Evolutionary conservation across 73 alveolate species (phyloP).

Genomic region (Uronychia setigera): DNA sequence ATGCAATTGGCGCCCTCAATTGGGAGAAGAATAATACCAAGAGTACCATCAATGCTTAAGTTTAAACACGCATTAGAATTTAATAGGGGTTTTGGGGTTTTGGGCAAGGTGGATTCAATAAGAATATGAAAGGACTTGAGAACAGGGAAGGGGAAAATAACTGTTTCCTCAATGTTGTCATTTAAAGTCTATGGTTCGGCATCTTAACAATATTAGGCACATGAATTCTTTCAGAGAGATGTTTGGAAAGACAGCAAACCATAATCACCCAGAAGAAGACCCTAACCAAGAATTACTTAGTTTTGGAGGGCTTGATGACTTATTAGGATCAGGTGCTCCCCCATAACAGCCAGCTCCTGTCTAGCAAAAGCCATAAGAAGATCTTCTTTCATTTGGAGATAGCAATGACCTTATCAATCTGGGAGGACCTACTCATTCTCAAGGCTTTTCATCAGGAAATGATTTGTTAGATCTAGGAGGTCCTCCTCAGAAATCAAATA

Average conservation of each 20-base stretch:
- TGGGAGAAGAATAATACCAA: neutral
- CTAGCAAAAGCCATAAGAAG: neutral
- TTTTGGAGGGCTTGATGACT: neutral
- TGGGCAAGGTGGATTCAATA: conserved; percentile 6
- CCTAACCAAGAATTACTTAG: neutral
- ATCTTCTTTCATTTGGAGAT: neutral
- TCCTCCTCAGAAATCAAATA: too few relatives aligned
- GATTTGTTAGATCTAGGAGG: too few relatives aligned
- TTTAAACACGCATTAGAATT: neutral
- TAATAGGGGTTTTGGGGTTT: neutral
- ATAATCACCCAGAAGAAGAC: conserved; percentile 49
- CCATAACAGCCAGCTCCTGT: neutral
- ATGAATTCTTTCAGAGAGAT: conserved; percentile 49
- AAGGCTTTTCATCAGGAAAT: too few relatives aligned
- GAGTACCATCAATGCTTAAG: too few relatives aligned
- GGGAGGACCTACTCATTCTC: too few relatives aligned
- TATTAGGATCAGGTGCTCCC: neutral
- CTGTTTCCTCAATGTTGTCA: conserved; percentile 73
- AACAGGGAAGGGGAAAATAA: conserved; percentile 59
- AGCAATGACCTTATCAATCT: neutral
- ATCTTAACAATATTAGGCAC: conserved; percentile 7
- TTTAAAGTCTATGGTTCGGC: conserved; percentile 59
- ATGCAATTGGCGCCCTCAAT: neutral
- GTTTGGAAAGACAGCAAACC: conserved; percentile 19
- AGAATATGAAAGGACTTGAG: conserved; percentile 47